Base-by-base conservation (phyloP, 495 filamentous ascomycete species). In the Hapsidospora chrysogenum region DNA sequence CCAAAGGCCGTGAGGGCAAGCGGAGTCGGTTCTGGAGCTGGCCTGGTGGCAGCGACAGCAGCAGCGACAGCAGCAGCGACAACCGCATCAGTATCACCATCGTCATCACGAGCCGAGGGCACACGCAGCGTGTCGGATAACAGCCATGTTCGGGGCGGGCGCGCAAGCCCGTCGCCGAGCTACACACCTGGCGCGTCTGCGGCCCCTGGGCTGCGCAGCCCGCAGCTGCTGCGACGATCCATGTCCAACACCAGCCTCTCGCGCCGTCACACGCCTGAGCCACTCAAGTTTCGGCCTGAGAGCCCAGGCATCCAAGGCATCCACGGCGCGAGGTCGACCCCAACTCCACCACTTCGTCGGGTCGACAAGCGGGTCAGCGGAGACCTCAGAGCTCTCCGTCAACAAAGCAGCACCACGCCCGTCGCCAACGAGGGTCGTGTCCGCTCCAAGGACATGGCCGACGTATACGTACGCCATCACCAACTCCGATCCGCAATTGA, bases 391-490 rank as follows among this genome's bases (percentile, higher is more conserved):
- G 77, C 55, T 48, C 74, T 76, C 44, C 77, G 72, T 59, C 64
- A 66, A 59, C 61, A 22, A 36, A 36, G 43, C 33, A 39, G 15
- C 23, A 13, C 17, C 29, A 19, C 83, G 51, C 74, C 77, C 44
- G 66, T 80, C 52, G 81, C 74, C 46, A 82, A 86, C 67, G 82
- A 85, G 70, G 78, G 82, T 68, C 85, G 83, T 58, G 75, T 71
- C 50, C 77, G 78, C 51, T 60, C 76, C 52, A 76, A 70, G 58
- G 80, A 76, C 61, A 92, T 92, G 85, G 66, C 80, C 50, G 81
- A 92, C 68, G 80, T 92, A 63, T 92, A 80, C 61, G 85, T 94
- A 74, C 76, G 85, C 80, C 20, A n/a, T 14, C 29, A n/a, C 27
- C 14, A n/a, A n/a, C n/a, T n/a, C n/a, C n/a, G n/a, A n/a, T 29